A percentile compares a stretch with the other conserved stretches of the same genome.
phyloP scores from a whole-genome alignment of 345 rosid genomes.

The Murraya koenigii region DNA sequence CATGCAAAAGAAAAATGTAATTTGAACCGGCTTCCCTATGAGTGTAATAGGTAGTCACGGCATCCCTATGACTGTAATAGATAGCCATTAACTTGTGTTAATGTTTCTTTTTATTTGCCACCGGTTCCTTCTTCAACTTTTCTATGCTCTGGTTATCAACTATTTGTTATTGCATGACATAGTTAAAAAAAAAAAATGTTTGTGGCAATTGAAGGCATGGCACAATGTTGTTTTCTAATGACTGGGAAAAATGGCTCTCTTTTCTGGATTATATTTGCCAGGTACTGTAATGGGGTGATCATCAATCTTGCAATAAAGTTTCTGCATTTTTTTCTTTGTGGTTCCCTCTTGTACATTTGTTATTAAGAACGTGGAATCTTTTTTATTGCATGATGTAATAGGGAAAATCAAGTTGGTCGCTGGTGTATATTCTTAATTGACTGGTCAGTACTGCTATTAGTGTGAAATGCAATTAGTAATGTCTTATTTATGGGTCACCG shows the following conservation, averaged over 20 bases:
- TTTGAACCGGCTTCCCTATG: background rate
- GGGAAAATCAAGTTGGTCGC: background rate
- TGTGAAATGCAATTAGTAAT: background rate
- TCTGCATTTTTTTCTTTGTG: background rate
- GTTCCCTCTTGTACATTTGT: background rate
- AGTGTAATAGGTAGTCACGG: no score
- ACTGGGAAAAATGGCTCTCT: background rate
- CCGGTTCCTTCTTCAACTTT: background rate
- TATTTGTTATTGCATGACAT: background rate
- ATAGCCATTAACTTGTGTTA: background rate
- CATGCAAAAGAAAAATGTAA: background rate
- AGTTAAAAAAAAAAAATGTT: background rate
- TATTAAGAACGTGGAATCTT: background rate
- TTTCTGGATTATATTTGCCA: background rate
- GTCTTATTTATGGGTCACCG: background rate
- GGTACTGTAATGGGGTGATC: background rate
- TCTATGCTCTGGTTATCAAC: background rate
- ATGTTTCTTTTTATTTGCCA: background rate
- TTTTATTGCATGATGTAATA: background rate
- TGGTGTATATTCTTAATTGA: background rate
- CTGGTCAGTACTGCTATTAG: background rate
- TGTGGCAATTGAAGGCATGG: background rate
- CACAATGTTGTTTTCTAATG: background rate
- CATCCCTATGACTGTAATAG: background rate
- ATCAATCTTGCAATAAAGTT: background rate